Evolutionary conservation across 371 early-diverging fungal species (phyloP).

Genomic region (Circinella minor): DNA sequence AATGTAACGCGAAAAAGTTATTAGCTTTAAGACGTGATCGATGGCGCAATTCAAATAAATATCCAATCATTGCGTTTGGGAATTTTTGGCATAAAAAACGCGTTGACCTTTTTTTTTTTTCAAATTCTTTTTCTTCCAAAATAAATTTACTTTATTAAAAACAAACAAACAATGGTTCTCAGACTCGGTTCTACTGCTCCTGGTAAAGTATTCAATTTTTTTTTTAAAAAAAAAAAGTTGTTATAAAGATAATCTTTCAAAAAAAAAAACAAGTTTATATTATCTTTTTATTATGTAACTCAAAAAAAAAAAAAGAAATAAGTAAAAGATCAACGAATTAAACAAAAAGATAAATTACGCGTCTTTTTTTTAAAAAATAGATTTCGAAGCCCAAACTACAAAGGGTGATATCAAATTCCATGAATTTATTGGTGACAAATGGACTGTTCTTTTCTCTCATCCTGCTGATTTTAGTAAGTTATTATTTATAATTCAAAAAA

Average conservation of each 20-base stretch:
- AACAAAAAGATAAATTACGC: too few relatives aligned
- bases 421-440: conserved; percentile 81
- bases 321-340: too few relatives aligned
- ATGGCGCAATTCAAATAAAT: conserved; percentile 6
- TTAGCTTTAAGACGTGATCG: not conserved
- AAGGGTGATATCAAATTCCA: conserved; percentile 90
- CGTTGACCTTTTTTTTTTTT: conserved; percentile 13
- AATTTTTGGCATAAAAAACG: not conserved
- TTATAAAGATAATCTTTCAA: too few relatives aligned
- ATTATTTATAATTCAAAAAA: not conserved
- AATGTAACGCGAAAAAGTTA: conserved; percentile 5
- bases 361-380: conserved; percentile 19
- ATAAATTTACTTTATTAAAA: not conserved
- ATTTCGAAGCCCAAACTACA: conserved; percentile 89
- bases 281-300: too few relatives aligned
- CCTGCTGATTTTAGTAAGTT: conserved; percentile 91
- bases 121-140: conserved; percentile 11
- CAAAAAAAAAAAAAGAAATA: too few relatives aligned
- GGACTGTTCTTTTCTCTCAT: conserved; percentile 95
- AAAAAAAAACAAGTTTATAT: too few relatives aligned
- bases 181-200: conserved; percentile 70
- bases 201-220: conserved; percentile 44
- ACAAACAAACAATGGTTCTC: conserved; percentile 46
- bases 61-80: conserved; percentile 3
- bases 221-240: too few relatives aligned